These are phyloP conservation scores for Exutisphaerella laricina DNA, from an alignment of 2,329 filamentous ascomycete species.

Conservation along the genomic window DNA sequence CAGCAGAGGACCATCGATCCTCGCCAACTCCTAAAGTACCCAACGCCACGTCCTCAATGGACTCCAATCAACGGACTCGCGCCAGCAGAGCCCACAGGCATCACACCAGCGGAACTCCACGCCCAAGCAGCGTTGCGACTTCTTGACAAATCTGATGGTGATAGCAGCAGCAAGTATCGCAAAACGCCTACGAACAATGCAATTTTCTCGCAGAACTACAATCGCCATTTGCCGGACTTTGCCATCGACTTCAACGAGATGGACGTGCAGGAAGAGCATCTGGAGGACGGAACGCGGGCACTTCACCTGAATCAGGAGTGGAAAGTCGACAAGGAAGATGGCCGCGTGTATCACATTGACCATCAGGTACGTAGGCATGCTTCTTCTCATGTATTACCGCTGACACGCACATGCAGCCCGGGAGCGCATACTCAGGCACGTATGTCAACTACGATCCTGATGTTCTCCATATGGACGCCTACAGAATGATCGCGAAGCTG, in stretches of 20 bases:
- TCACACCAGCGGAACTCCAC: background rate
- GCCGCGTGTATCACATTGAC: conserved; percentile 17
- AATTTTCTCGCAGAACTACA: background rate
- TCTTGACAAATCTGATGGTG: background rate
- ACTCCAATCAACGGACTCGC: background rate
- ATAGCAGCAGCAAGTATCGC: background rate
- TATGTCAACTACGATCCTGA: conserved; percentile 9
- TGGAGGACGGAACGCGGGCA: background rate
- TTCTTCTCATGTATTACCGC: background rate
- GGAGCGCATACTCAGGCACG: conserved; percentile 14
- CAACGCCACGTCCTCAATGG: background rate
- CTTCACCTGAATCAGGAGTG: background rate
- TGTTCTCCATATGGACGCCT: background rate
- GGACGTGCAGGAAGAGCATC: background rate
- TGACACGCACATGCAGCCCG: conserved; percentile 3
- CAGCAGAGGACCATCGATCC: conserved; percentile 1
- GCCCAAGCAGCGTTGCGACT: background rate
- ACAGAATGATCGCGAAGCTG: conserved; percentile 1
- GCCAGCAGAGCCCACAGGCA: background rate
- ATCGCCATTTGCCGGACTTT: background rate
- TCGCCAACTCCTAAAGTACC: background rate
- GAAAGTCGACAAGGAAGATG: conserved; percentile 11
- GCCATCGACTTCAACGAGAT: conserved; percentile 7
- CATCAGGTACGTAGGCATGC: conserved; percentile 9
- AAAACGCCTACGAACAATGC: background rate